Percentiles rank a stretch among this genome's conserved stretches.
Evolutionary conservation across 2,329 filamentous ascomycete genomes (phyloP).

Genomic region (Ophiognomonia clavigignenti-juglandacearum): DNA sequence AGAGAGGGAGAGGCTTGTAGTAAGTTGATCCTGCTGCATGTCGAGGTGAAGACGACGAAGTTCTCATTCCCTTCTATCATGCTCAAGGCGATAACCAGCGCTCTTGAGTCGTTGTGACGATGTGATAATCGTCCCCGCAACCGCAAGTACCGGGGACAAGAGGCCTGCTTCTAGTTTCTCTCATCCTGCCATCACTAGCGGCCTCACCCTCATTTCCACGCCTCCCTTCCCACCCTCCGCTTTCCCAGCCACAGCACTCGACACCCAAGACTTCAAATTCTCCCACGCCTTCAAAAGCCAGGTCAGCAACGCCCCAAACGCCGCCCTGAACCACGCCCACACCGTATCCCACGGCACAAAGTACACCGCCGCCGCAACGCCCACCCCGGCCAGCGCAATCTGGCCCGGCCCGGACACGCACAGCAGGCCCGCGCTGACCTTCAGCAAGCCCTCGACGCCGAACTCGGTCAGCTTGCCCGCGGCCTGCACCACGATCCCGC

Average conservation of each 20-base stretch:
- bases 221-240: background rate
- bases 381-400: slow-evolving; percentile 11
- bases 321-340: slow-evolving; percentile 13
- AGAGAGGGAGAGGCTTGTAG: too few species aligned
- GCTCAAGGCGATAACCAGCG: too few species aligned
- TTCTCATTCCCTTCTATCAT: too few species aligned
- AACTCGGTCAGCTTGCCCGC: slow-evolving; percentile 9
- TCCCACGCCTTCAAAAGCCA: slow-evolving; percentile 13
- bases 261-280: slow-evolving; percentile 14
- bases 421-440: slow-evolving; percentile 10
- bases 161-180: too few species aligned
- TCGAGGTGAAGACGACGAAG: too few species aligned
- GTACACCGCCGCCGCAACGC: slow-evolving; percentile 10
- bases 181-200: background rate
- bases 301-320: slow-evolving; percentile 8
- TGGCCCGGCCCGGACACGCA: slow-evolving; percentile 13
- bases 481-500: slow-evolving; percentile 15
- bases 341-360: slow-evolving; percentile 15
- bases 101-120: too few species aligned
- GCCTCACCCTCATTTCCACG: background rate
- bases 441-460: slow-evolving; percentile 11
- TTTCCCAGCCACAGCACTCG: background rate
- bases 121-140: background rate
- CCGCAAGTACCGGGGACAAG: background rate
- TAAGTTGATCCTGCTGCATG: too few species aligned